Conservation (phyloP, 2,329 filamentous ascomycete species). For the Penicillium fuscoglaucum region DNA sequence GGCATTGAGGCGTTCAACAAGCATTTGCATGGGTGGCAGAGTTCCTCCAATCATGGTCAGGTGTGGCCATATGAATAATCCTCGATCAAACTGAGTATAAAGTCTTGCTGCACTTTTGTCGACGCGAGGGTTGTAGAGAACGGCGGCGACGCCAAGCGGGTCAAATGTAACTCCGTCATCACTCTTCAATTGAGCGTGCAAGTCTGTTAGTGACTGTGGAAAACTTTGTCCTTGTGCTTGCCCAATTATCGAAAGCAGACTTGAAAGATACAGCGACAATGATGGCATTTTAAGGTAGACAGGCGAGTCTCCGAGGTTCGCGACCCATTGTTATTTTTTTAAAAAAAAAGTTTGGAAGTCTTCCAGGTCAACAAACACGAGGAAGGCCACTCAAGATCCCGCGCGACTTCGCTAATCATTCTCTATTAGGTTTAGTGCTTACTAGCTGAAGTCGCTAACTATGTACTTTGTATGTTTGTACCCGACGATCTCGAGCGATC, state of each 20-base stretch:
- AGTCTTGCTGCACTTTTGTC: slow-evolving; percentile 32
- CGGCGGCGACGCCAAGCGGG: slow-evolving; percentile 36
- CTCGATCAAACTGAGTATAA: slow-evolving; percentile 32
- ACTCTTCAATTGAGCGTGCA: not conserved
- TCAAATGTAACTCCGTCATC: slow-evolving; percentile 31
- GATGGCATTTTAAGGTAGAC: not conserved
- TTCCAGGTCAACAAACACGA: not conserved
- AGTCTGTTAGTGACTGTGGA: not conserved
- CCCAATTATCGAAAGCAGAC: not conserved
- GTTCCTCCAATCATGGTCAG: slow-evolving; percentile 36
- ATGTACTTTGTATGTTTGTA: not conserved
- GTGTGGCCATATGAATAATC: slow-evolving; percentile 34
- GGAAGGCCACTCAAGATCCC: not conserved
- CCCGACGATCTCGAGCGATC: not conserved
- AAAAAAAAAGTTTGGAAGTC: not conserved
- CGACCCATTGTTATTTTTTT: not conserved
- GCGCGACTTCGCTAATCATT: not conserved
- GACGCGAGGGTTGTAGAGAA: slow-evolving; percentile 34
- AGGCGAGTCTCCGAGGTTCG: not conserved
- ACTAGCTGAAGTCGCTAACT: not conserved
- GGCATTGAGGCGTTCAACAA: slow-evolving; percentile 33
- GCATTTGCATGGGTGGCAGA: slow-evolving; percentile 32
- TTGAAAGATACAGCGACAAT: not conserved
- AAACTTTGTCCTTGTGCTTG: not conserved
- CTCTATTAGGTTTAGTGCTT: not conserved